These are phyloP conservation scores for Colletotrichum euphorbiae DNA, from an alignment of 2,329 filamentous ascomycete genomes.

Conservation along the genomic window DNA sequence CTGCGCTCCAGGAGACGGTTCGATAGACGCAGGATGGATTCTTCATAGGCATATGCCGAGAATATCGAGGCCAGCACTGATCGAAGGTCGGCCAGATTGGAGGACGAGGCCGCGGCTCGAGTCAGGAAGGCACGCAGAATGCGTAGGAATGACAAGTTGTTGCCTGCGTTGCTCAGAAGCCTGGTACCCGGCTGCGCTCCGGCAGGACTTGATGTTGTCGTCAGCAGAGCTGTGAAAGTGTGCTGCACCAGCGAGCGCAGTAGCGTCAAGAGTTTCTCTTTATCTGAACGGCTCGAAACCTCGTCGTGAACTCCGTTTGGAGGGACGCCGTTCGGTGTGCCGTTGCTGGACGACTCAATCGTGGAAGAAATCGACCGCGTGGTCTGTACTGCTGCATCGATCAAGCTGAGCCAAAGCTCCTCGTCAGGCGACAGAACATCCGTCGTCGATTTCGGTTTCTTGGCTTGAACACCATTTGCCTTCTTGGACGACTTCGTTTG, in stretches of 20 bases:
- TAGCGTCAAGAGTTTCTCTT: constrained; percentile 71
- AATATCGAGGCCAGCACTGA: constrained; percentile 90
- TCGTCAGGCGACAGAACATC: constrained; percentile 66
- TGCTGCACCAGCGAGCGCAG: constrained; percentile 88
- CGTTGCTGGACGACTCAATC: constrained; percentile 52
- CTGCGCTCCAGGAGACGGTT: constrained; percentile 90
- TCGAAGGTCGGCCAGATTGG: constrained; percentile 87
- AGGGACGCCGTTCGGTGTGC: constrained; percentile 39
- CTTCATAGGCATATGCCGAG: constrained; percentile 94
- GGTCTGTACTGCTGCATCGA: constrained; percentile 71
- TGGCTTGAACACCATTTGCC: constrained; percentile 56
- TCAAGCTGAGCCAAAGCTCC: constrained; percentile 69
- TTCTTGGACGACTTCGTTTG: constrained; percentile 74
- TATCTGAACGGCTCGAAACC: constrained; percentile 56
- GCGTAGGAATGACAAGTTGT: constrained; percentile 83
- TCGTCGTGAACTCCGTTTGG: constrained; percentile 43
- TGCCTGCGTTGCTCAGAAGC: constrained; percentile 53
- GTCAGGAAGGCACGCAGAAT: constrained; percentile 90
- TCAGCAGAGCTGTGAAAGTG: constrained; percentile 87
- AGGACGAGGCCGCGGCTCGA: constrained; percentile 82
- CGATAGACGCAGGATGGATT: constrained; percentile 86
- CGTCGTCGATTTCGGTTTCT: constrained; percentile 61
- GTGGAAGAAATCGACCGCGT: constrained; percentile 72
- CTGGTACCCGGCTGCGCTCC: constrained; percentile 49
- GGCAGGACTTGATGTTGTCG: constrained; percentile 72